Evolutionary conservation across 106 monocot genomes (phyloP), one percentile per base, ranked within the genome.

Genomic region (Allium cepa): DNA sequence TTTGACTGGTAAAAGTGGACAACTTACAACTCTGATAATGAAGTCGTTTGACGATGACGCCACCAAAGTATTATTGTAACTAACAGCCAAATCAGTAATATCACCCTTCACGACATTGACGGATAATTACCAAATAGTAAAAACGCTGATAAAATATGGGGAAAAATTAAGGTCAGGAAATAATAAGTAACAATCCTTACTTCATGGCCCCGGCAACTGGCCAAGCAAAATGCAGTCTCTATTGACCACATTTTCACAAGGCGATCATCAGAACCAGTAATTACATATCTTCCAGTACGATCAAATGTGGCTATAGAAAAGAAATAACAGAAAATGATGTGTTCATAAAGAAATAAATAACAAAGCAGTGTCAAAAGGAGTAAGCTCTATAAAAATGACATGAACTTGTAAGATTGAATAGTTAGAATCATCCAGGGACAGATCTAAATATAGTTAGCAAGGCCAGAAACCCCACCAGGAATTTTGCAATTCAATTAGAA

Each of bases 221-320:
- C 84, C 68, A 99, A 72, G 71, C 99, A 99, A 68, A 99, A 90
- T 73, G 93, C 90, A 53, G 99, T 93, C 79, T 99, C 99, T 90
- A 90, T 90, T 9, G 99, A 93, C 99, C 99, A 99, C 66, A 99
- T 85, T 67, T 99, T 99, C 47, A 99, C 99, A 66, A 99, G 81
- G 59, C 99, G 99, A 53, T 99, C 99, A 83, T 99, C 99, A 13
- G 99, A 99, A 60, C 99, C 99, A 63, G 99, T 99, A 55, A 99
- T 83, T 14, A 93, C 93, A 81, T 85, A 90, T 56, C 85, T 75
- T 8, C 99, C 99, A 15, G 85, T 81, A 26, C 87, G 88, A 74
- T 99, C 99, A 87, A 99, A 99, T 61, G 80, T 99, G 51, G 99
- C 99, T 99, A 71, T 56, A 81, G 56, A 73, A 61, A 76, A 77